Conservation (phyloP, 495 filamentous ascomycete genomes). For the Hypoxylon perforatum region DNA sequence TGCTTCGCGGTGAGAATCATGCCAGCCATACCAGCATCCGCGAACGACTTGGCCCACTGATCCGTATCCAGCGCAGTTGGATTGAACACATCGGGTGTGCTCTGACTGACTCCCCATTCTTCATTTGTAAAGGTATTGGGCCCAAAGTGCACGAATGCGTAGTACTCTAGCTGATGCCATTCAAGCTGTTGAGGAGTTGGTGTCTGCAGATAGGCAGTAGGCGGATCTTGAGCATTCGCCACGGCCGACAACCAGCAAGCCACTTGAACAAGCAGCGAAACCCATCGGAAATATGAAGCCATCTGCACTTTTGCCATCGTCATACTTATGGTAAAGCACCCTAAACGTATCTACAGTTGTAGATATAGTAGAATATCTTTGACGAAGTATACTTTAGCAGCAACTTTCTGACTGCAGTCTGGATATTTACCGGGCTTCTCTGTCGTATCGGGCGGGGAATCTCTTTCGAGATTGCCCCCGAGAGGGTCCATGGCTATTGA, state of each 20-base stretch:
- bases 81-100: slow-evolving; percentile 37
- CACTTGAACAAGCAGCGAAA: not conserved
- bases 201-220: slow-evolving; percentile 34
- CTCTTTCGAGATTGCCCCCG: slow-evolving; percentile 13
- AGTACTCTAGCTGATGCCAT: slow-evolving; percentile 44
- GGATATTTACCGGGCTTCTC: slow-evolving; percentile 15
- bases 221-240: slow-evolving; percentile 25
- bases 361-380: not conserved
- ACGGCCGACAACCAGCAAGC: slow-evolving; percentile 7
- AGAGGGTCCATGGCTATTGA: slow-evolving; percentile 28
- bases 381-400: not conserved
- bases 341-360: not conserved
- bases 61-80: slow-evolving; percentile 42
- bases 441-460: slow-evolving; percentile 25
- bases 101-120: slow-evolving; percentile 44
- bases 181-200: slow-evolving; percentile 35
- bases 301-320: slow-evolving; percentile 9
- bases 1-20: slow-evolving; percentile 47
- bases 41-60: slow-evolving; percentile 44
- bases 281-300: slow-evolving; percentile 7
- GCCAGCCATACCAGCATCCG: slow-evolving; percentile 41
- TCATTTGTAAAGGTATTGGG: slow-evolving; percentile 45
- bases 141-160: slow-evolving; percentile 45
- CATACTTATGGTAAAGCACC: not conserved
- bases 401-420: not conserved